Percentiles rank a stretch among this genome's conserved stretches.
Conservation (phyloP, 768 basidiomycete genomes). For the Hygrophoropsis aurantiaca region DNA sequence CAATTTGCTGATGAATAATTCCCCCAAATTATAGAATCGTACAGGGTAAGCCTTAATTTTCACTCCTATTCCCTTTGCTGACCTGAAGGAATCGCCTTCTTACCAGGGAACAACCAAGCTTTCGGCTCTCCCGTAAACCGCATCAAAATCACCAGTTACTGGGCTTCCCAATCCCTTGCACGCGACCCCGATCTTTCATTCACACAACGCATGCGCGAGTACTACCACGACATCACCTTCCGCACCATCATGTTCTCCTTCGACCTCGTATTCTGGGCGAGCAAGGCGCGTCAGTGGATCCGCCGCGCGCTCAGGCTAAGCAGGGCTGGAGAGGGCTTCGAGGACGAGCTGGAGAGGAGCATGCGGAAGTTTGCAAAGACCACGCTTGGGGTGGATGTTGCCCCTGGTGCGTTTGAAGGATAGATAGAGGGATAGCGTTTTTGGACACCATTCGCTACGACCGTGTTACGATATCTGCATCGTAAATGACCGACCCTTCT, state of each 20-base stretch:
- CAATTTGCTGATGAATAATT: background rate
- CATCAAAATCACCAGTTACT: slow-evolving; percentile 85
- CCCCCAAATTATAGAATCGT: slow-evolving; percentile 28
- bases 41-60: slow-evolving; percentile 25
- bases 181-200: slow-evolving; percentile 43
- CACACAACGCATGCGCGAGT: slow-evolving; percentile 46
- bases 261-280: slow-evolving; percentile 72
- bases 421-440: slow-evolving; percentile 16
- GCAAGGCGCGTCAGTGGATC: slow-evolving; percentile 52
- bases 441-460: no score
- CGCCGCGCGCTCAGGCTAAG: slow-evolving; percentile 40
- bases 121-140: slow-evolving; percentile 88
- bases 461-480: no score
- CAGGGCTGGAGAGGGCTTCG: slow-evolving; percentile 54
- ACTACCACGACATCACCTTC: slow-evolving; percentile 64
- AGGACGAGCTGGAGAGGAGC: slow-evolving; percentile 77
- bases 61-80: background rate
- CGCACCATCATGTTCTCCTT: slow-evolving; percentile 60
- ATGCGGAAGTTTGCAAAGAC: slow-evolving; percentile 76
- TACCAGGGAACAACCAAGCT: slow-evolving; percentile 72
- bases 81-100: no score
- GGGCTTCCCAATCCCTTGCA: slow-evolving; percentile 70
- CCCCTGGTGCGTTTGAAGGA: slow-evolving; percentile 53
- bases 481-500: no score
- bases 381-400: slow-evolving; percentile 77